These are phyloP conservation scores for Ophiostoma angusticollis DNA, from an alignment of 2,329 filamentous ascomycete genomes.

Conservation along the genomic window DNA sequence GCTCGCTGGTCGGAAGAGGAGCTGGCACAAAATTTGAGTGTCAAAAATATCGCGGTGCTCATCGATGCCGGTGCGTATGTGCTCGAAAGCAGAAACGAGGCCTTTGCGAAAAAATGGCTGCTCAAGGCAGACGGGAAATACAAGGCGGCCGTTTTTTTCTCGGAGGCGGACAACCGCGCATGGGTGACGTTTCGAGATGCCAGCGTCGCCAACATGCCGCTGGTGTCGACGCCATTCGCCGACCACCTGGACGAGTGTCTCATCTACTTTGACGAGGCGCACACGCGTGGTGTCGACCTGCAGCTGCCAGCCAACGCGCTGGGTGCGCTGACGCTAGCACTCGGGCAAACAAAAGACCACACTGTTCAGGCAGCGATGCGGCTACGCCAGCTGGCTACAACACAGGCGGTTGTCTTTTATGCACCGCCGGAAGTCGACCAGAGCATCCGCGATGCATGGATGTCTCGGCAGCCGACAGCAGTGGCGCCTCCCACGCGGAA, in stretches of 20 bases:
- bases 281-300: slow-evolving; percentile 48
- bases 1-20: slow-evolving; percentile 30
- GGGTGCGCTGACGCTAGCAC: slow-evolving; percentile 43
- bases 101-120: slow-evolving; percentile 1
- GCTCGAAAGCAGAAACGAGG: slow-evolving; percentile 24
- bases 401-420: slow-evolving; percentile 43
- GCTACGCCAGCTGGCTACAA: slow-evolving; percentile 41
- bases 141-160: slow-evolving; percentile 19
- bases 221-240: slow-evolving; percentile 41
- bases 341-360: slow-evolving; percentile 46
- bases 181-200: slow-evolving; percentile 8
- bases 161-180: slow-evolving; percentile 17
- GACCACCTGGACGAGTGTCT: slow-evolving; percentile 39
- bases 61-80: slow-evolving; percentile 55
- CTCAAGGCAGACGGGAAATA: neutral
- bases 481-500: fast-evolving
- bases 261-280: slow-evolving; percentile 48
- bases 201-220: slow-evolving; percentile 21
- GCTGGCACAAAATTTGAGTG: slow-evolving; percentile 29
- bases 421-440: slow-evolving; percentile 48
- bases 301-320: slow-evolving; percentile 34
- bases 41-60: slow-evolving; percentile 34
- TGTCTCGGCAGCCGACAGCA: fast-evolving
- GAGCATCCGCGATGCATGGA: slow-evolving; percentile 39
- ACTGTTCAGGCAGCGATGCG: slow-evolving; percentile 56